Base-by-base conservation (phyloP, 768 basidiomycete species). In the Tricholoma matsutake region DNA sequence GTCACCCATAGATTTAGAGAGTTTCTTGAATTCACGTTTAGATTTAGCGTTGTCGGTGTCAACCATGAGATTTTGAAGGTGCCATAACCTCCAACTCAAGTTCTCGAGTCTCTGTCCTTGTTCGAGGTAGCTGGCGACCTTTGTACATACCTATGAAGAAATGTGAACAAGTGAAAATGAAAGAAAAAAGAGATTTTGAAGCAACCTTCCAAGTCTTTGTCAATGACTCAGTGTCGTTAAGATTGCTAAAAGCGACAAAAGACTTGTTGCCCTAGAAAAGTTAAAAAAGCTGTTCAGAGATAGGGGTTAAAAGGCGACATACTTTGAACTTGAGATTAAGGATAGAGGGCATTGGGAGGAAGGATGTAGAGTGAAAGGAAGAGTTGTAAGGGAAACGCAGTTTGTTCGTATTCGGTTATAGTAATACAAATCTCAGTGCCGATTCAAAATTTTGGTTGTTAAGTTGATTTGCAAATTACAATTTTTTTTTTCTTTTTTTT, bases 101-200 rank as follows among this genome's bases (percentile, higher is more conserved):
- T 94, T 94, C 83, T 94, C 92, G 70, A 94, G 90, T 59, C 92
- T 82, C 72, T 92, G 90, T 52, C 92, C 92, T 72, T 94, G 91
- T 77, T 94, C 92, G 72, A 94, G 90, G 78, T 86, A 93, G 73
- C 89, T 85, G 56, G 91, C 92, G 63, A 94, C 92, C 80, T 93
- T 93, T 20, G 92, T 92, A 78, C 92, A 93, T 72, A 92, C 90
- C 90, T 91, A 58, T 10, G 22, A 28, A 31, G 32, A 0, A 8
- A 53, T 18, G 51, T 49, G n/a, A 22, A 57, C 55, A 39, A 63
- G 53, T 35, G 25, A 5, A 8, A 55, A 37, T 10, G 35, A 41
- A 49, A n/a, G 37, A 5, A 34, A 6, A 51, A 55, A 60, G 54
- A 32, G 51, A 65, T 55, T 20, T 41, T 56, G 57, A 49, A 72